These are phyloP conservation scores for Malus orientalis DNA, from an alignment of 306 rosid species.

Conservation along the genomic window DNA sequence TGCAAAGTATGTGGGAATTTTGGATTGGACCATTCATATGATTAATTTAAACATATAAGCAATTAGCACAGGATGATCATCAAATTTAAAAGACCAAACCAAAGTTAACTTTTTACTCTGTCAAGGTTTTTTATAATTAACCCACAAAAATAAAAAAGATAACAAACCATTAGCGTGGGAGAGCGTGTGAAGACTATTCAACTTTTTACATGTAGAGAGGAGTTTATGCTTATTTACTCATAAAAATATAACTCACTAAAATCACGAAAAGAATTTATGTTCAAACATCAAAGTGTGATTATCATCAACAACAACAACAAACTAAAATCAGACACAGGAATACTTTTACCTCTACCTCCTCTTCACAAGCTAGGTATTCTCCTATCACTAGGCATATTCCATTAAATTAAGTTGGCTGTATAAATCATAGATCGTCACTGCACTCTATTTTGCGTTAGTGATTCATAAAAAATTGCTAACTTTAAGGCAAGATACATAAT, in stretches of 20 bases:
- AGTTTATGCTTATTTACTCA: too few relatives aligned
- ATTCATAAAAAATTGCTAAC: not conserved
- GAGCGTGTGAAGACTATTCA: not conserved
- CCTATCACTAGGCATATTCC: too few relatives aligned
- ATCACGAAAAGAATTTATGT: too few relatives aligned
- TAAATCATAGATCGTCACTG: too few relatives aligned
- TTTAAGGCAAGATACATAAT: not conserved
- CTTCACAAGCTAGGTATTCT: too few relatives aligned
- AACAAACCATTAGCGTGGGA: not conserved
- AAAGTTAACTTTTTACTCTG: not conserved
- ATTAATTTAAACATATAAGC: not conserved
- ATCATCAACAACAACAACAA: too few relatives aligned
- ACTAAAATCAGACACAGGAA: too few relatives aligned
- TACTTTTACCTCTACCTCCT: too few relatives aligned
- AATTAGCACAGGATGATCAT: not conserved
- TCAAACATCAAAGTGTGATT: too few relatives aligned
- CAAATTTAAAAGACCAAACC: not conserved
- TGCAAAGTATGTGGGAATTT: not conserved
- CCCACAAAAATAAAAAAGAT: not conserved
- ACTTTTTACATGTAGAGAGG: too few relatives aligned
- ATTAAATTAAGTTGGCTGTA: too few relatives aligned
- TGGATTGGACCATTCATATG: not conserved
- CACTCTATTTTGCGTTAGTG: fast-evolving
- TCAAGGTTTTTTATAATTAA: not conserved
- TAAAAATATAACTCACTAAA: too few relatives aligned